Percentiles rank a stretch among this genome's conserved stretches.
These are phyloP conservation scores for Parasarocladium wereldwijsianum DNA, from an alignment of 2,329 filamentous ascomycete species.

Conservation along the genomic window DNA sequence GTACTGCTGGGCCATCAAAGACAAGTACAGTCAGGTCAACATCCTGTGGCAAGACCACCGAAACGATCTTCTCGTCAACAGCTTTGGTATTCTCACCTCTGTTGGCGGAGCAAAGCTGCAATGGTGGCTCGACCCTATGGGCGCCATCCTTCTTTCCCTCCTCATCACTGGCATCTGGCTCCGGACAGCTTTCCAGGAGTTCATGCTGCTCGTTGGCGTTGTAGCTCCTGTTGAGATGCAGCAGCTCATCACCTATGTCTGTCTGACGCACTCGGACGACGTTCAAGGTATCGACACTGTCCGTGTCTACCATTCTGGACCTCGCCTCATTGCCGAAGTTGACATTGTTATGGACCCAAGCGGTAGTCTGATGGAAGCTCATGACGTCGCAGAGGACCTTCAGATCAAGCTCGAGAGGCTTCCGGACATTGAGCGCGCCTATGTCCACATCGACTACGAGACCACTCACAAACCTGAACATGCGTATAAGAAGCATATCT, in stretches of 20 bases:
- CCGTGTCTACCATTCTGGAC: slow-evolving; percentile 79
- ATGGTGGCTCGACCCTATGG: slow-evolving; percentile 94
- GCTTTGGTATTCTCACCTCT: slow-evolving; percentile 78
- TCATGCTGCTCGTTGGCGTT: slow-evolving; percentile 80
- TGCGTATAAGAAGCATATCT: slow-evolving; percentile 46
- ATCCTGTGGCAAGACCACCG: slow-evolving; percentile 96
- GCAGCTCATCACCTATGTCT: slow-evolving; percentile 83
- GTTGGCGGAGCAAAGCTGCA: slow-evolving; percentile 77
- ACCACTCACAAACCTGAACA: slow-evolving; percentile 90
- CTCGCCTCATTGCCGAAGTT: slow-evolving; percentile 84
- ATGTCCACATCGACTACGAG: slow-evolving; percentile 96
- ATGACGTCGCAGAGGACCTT: slow-evolving; percentile 86
- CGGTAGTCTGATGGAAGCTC: slow-evolving; percentile 59
- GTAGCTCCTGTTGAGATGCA: slow-evolving; percentile 73
- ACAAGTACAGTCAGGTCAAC: slow-evolving; percentile 81
- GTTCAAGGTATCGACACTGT: slow-evolving; percentile 90
- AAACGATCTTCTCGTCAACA: slow-evolving; percentile 95
- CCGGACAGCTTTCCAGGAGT: slow-evolving; percentile 74
- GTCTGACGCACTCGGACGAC: slow-evolving; percentile 74
- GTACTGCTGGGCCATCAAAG: slow-evolving; percentile 83
- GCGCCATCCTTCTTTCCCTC: slow-evolving; percentile 69
- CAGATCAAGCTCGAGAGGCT: slow-evolving; percentile 89
- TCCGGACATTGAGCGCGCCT: slow-evolving; percentile 83
- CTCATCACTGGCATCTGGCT: slow-evolving; percentile 73
- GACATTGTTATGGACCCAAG: slow-evolving; percentile 85